Percentiles rank a stretch among this genome's conserved stretches.
These are phyloP conservation scores for Metschnikowia drakensbergensis DNA, from an alignment of 805 yeast genomes.

Conservation along the genomic window DNA sequence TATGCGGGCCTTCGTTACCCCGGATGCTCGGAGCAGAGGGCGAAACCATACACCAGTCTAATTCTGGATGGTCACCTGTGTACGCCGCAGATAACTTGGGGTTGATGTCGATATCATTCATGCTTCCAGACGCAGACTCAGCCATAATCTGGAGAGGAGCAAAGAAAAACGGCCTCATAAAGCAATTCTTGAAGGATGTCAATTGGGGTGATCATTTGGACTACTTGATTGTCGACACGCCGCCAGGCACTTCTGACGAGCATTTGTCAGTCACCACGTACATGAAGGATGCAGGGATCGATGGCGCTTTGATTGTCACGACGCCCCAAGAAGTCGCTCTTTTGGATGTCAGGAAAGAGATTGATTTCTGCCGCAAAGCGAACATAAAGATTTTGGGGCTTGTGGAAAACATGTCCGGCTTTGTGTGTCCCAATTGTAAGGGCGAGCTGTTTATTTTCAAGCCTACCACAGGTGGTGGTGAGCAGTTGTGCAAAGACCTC, in stretches of 20 bases:
- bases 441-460: constrained; percentile 87
- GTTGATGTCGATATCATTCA: constrained; percentile 90
- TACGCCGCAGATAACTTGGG: constrained; percentile 94
- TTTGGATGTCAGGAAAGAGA: constrained; percentile 91
- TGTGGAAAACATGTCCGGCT: constrained; percentile 98
- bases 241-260: constrained; percentile 98
- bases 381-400: constrained; percentile 80
- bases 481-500: constrained; percentile 74
- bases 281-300: constrained; percentile 84
- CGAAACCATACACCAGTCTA: constrained; percentile 83
- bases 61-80: constrained; percentile 94
- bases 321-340: constrained; percentile 98
- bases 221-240: constrained; percentile 89
- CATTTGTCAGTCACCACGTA: constrained; percentile 87
- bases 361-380: constrained; percentile 91
- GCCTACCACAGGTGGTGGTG: constrained; percentile 97
- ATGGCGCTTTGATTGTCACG: constrained; percentile 92
- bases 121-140: constrained; percentile 89
- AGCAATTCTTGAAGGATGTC: constrained; percentile 90
- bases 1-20: constrained; percentile 97
- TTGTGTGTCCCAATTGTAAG: constrained; percentile 92
- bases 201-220: constrained; percentile 86
- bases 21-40: constrained; percentile 89
- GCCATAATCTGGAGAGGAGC: constrained; percentile 97
- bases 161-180: constrained; percentile 90